These are phyloP conservation scores for Chaetomium sp. DNA, from an alignment of 2,329 filamentous ascomycete species.

Conservation along the genomic window DNA sequence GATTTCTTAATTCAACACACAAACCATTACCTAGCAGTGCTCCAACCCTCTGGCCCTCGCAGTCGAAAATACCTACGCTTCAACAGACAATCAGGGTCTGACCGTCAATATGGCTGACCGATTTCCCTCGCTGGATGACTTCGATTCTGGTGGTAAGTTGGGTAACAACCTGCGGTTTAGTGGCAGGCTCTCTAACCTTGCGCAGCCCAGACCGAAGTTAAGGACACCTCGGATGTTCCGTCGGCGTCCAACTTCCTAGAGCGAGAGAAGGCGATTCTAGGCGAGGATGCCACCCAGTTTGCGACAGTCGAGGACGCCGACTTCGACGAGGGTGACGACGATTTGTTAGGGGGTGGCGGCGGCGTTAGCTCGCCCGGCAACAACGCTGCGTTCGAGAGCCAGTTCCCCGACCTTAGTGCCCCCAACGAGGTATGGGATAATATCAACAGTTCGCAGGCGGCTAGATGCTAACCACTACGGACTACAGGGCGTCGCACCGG, in stretches of 20 bases:
- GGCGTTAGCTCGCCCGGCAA: constrained; percentile 52
- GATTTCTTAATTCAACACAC: constrained; percentile 11
- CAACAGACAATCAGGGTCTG: neutral
- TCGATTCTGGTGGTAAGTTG: constrained; percentile 64
- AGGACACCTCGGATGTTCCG: constrained; percentile 58
- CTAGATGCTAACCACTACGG: constrained; percentile 21
- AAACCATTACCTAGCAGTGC: neutral
- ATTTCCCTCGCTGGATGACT: constrained; percentile 79
- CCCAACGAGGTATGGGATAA: constrained; percentile 63
- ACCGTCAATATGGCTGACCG: constrained; percentile 67
- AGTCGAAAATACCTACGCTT: neutral
- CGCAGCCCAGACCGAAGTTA: constrained; percentile 68
- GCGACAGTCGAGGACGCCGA: constrained; percentile 71
- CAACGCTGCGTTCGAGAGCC: constrained; percentile 72
- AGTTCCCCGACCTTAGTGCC: constrained; percentile 77
- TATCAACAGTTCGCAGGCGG: neutral
- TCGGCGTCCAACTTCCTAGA: constrained; percentile 83
- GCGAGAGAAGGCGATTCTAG: constrained; percentile 85
- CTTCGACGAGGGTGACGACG: constrained; percentile 69
- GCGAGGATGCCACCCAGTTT: constrained; percentile 93
- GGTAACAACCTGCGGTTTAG: constrained; percentile 12
- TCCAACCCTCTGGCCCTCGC: neutral
- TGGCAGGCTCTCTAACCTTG: constrained; percentile 23
- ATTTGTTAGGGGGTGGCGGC: constrained; percentile 70
- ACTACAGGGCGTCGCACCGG: constrained; percentile 67